These are phyloP conservation scores for Rosellinia necatrix DNA, from an alignment of 2,329 filamentous ascomycete genomes.

Conservation along the genomic window DNA sequence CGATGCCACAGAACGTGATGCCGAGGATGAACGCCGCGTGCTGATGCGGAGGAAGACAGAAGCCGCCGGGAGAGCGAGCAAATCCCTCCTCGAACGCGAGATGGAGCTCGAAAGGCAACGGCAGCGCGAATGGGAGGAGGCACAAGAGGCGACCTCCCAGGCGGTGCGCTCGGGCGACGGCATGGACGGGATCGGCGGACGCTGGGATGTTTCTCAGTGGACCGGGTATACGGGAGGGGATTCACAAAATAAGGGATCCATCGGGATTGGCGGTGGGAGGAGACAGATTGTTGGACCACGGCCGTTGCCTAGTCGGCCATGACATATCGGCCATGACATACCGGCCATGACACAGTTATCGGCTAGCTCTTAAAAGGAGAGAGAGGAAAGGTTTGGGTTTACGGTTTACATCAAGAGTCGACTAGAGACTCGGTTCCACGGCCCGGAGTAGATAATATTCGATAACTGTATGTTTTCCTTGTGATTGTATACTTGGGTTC, in stretches of 20 bases:
- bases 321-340: too few relatives aligned
- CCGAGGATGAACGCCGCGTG: constrained; percentile 63
- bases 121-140: constrained; percentile 79
- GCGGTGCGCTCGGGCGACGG: constrained; percentile 56
- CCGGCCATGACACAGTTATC: too few relatives aligned
- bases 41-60: constrained; percentile 65
- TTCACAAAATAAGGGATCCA: constrained; percentile 68
- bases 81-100: constrained; percentile 76
- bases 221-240: constrained; percentile 76
- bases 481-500: background rate
- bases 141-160: constrained; percentile 67
- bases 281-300: constrained; percentile 81
- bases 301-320: constrained; percentile 58
- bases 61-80: constrained; percentile 66
- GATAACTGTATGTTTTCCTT: background rate
- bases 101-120: constrained; percentile 80
- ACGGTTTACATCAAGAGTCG: too few relatives aligned
- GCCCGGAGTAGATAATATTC: background rate
- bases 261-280: constrained; percentile 71
- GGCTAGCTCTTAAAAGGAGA: too few relatives aligned
- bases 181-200: constrained; percentile 66
- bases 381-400: too few relatives aligned
- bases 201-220: constrained; percentile 80
- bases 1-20: constrained; percentile 63
- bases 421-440: too few relatives aligned